Evolutionary conservation across 2,329 filamentous ascomycete genomes (phyloP).

Genomic region (Pseudogymnoascus sp.): DNA sequence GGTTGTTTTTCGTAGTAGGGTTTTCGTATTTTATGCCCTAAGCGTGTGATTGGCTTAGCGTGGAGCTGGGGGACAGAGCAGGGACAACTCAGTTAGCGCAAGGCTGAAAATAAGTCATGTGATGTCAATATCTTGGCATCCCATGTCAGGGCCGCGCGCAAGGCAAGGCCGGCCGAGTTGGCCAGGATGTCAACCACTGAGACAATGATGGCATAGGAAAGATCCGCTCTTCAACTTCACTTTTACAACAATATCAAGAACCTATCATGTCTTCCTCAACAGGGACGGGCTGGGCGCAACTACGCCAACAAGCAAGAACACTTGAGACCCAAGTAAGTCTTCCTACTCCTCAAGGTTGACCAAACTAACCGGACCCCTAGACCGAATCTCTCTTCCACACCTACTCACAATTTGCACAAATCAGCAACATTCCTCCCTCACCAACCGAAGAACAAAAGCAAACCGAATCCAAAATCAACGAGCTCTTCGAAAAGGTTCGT

Average conservation of each 20-base stretch:
- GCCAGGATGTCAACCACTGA: background rate
- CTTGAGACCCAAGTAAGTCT: conserved; percentile 77
- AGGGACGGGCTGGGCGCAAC: conserved; percentile 72
- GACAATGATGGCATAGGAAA: conserved; percentile 5
- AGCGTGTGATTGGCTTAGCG: conserved; percentile 2
- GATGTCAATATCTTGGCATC: background rate
- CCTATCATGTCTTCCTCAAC: conserved; percentile 26
- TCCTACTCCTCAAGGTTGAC: background rate
- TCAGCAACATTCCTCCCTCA: conserved; percentile 71
- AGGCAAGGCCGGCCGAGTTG: background rate
- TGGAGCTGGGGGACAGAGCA: background rate
- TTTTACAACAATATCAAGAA: background rate
- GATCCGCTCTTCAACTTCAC: background rate
- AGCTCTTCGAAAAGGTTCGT: conserved; percentile 72
- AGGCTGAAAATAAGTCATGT: background rate
- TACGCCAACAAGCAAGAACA: conserved; percentile 83
- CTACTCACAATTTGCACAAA: conserved; percentile 86
- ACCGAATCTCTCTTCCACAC: conserved; percentile 77
- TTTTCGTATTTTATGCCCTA: conserved; percentile 11
- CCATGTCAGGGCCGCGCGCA: background rate
- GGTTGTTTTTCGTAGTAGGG: conserved; percentile 11
- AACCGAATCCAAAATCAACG: conserved; percentile 74
- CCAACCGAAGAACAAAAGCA: conserved; percentile 77
- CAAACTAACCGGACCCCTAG: conserved; percentile 39
- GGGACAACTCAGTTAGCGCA: conserved; percentile 1